Percentiles rank a stretch among this genome's conserved stretches.
Evolutionary conservation across 2,329 filamentous ascomycete species (phyloP).

Genomic region (Fusarium pininemorale): DNA sequence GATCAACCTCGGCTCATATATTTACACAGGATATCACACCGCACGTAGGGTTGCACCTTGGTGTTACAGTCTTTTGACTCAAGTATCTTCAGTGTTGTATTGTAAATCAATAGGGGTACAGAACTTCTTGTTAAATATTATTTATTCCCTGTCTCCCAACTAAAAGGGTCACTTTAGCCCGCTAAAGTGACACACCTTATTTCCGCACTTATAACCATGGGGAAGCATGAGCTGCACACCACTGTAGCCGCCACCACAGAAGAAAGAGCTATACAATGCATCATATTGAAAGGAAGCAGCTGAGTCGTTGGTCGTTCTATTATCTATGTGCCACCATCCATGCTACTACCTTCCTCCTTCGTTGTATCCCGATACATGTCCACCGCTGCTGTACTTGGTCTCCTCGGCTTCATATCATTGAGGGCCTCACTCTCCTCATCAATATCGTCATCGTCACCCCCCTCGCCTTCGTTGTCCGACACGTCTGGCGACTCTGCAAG

Average conservation of each 20-base stretch:
- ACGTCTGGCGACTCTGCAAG: constrained; percentile 58
- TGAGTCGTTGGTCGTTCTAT: constrained; percentile 46
- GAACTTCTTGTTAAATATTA: background rate
- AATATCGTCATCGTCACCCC: constrained; percentile 55
- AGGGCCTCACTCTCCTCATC: constrained; percentile 67
- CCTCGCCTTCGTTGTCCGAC: constrained; percentile 48
- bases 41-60: background rate
- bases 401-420: constrained; percentile 59
- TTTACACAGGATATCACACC: background rate
- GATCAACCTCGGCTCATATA: background rate
- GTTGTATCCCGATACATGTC: constrained; percentile 55
- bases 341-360: constrained; percentile 27
- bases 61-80: background rate
- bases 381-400: constrained; percentile 63
- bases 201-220: background rate
- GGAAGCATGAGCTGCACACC: background rate
- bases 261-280: background rate
- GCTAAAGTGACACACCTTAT: background rate
- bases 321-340: constrained; percentile 42
- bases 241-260: background rate
- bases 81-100: background rate
- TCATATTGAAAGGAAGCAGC: background rate
- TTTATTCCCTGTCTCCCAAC: background rate
- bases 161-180: background rate
- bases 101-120: background rate